phyloP scores from a whole-genome alignment of 345 rosid genomes.

The Erysimum cheiranthoides region DNA sequence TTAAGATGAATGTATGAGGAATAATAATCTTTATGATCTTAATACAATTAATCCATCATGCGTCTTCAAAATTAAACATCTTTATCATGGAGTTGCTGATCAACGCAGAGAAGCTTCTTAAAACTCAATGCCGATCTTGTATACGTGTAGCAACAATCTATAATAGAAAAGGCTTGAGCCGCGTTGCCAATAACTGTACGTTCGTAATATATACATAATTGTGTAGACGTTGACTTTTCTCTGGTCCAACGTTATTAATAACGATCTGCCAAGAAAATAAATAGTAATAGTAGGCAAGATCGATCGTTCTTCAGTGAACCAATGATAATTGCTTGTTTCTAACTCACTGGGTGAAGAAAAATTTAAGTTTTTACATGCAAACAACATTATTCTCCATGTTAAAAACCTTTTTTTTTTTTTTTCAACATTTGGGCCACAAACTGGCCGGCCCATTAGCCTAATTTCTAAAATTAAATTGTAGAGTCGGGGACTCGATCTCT shows the following conservation, averaged over 20 bases:
- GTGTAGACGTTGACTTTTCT: slow-evolving; percentile 16
- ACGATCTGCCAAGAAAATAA: slow-evolving; percentile 1
- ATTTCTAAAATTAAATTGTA: too few relatives aligned
- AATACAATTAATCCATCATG: not conserved
- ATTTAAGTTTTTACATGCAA: too few relatives aligned
- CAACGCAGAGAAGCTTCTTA: not conserved
- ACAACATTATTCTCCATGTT: too few relatives aligned
- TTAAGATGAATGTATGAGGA: not conserved
- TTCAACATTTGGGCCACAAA: too few relatives aligned
- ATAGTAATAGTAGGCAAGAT: slow-evolving; percentile 1
- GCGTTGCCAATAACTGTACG: not conserved
- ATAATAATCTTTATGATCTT: slow-evolving; percentile 1
- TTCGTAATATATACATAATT: not conserved
- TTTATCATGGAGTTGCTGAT: not conserved
- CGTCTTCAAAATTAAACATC: not conserved
- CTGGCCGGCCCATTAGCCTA: too few relatives aligned
- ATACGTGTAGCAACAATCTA: not conserved
- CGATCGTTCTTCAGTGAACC: slow-evolving; percentile 23
- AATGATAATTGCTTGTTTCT: not conserved
- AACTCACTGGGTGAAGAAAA: not conserved
- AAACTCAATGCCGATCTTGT: not conserved
- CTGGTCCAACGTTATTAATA: not conserved
- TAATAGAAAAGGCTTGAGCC: not conserved
- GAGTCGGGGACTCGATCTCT: too few relatives aligned
- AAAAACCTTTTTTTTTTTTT: too few relatives aligned